Conservation (phyloP, 2,329 filamentous ascomycete species). For the Aspergillus luchuensis region DNA sequence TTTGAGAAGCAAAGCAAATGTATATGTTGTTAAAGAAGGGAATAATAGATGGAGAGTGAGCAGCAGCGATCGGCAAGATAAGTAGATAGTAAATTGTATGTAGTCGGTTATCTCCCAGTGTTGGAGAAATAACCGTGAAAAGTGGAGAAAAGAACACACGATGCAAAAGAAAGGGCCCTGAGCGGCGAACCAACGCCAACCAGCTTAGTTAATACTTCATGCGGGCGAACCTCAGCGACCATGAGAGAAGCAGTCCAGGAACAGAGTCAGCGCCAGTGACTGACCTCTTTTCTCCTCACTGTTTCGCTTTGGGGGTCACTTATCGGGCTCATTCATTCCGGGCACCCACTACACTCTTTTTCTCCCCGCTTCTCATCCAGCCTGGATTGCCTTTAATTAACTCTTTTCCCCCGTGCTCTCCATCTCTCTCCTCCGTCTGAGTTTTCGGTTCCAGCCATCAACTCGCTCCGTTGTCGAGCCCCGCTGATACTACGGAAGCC, state of each 20-base stretch:
- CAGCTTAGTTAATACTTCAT: slow-evolving; percentile 28
- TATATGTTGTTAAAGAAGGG: background rate
- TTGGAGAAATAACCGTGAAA: no score
- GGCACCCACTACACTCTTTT: background rate
- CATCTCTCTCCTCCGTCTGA: slow-evolving; percentile 3
- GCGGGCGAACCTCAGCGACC: slow-evolving; percentile 36
- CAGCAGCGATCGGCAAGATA: background rate
- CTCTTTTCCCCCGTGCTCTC: background rate
- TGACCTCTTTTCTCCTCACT: slow-evolving; percentile 4
- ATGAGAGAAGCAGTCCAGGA: slow-evolving; percentile 30
- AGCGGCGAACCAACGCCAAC: slow-evolving; percentile 10
- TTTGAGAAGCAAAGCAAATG: slow-evolving; percentile 3
- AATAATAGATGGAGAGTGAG: background rate
- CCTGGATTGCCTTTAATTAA: background rate
- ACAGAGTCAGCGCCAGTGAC: slow-evolving; percentile 8
- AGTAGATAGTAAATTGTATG: background rate
- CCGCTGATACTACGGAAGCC: slow-evolving; percentile 17
- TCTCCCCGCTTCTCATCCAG: background rate
- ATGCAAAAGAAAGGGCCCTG: background rate
- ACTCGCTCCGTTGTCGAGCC: slow-evolving; percentile 4
- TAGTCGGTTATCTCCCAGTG: no score
- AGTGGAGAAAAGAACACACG: background rate
- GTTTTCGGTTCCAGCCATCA: slow-evolving; percentile 2
- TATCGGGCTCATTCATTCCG: background rate
- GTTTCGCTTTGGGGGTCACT: background rate